Conservation (phyloP, 1,139 yeast species). For the Geotrichum phurueaensis region DNA sequence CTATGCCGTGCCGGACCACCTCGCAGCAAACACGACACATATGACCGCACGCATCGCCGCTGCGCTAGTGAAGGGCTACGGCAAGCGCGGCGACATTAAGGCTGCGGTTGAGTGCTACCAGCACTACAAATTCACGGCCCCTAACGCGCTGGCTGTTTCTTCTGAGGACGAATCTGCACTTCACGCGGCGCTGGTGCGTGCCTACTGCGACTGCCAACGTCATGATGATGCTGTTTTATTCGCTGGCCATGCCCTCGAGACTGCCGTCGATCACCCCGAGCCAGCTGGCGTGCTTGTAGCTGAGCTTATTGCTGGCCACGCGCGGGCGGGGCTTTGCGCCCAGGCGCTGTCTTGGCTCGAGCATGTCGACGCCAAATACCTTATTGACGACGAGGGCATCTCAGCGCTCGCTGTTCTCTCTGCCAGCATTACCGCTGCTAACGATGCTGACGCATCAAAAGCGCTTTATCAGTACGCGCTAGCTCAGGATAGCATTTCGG, state of each 20-base stretch:
- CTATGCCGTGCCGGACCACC: conserved; percentile 8
- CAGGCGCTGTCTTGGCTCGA: conserved; percentile 36
- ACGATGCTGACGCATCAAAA: conserved; percentile 22
- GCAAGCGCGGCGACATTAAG: conserved; percentile 19
- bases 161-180: conserved; percentile 18
- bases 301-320: conserved; percentile 31
- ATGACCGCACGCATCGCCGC: conserved; percentile 9
- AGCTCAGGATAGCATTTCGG: conserved; percentile 24
- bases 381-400: not conserved
- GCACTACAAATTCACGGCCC: conserved; percentile 11
- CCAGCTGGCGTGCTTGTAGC: conserved; percentile 18
- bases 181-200: conserved; percentile 31
- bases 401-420: conserved; percentile 24
- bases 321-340: conserved; percentile 26
- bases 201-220: conserved; percentile 28
- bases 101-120: conserved; percentile 19
- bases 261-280: conserved; percentile 7
- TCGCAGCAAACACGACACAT: conserved; percentile 9
- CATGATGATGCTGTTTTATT: conserved; percentile 29
- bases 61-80: conserved; percentile 20
- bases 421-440: conserved; percentile 21
- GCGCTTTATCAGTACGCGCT: conserved; percentile 21
- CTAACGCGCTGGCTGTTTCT: not conserved
- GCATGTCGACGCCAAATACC: conserved; percentile 17
- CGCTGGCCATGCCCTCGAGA: conserved; percentile 25